Base-by-base conservation (phyloP, 257 asterid genomes). In the Solanum appendiculatum region DNA sequence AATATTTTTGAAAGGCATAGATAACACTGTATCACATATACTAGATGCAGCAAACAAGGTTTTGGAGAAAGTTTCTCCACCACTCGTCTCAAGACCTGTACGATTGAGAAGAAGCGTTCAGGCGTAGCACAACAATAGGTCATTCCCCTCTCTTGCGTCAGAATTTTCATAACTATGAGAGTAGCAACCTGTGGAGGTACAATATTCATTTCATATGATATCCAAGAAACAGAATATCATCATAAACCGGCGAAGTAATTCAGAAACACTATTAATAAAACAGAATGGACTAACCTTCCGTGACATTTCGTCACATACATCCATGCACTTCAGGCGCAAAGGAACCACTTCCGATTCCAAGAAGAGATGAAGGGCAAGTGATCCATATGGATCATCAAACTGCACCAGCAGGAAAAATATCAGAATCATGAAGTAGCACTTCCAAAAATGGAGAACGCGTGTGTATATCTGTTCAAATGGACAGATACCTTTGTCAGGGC, bases 321-420 rank as follows among this genome's bases (percentile, higher is more conserved):
- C 72, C 34, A 64, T 63, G 33, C 89, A 88, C 9, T 0, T 0
- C 33, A 63, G 33, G 33, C 70, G 25, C 72, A 25, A 64, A 25
- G 34, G 72, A 25, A 64, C 36, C 21, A 66, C 18, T 44, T 88
- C 66, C 7, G 90, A 23, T 29, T 88, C 72, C 10, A 88, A 70
- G 15, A 84, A 83, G 78, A 84, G 36, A 46, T 77, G 48, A 36
- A 88, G 82, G 72, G 51, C 74, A 21, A 2, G 12, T 12, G 27
- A 6, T 5, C 81, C 86, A 34, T 60, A 29, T 77, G 40, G 46
- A 74, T 64, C 86, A 48, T 88, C 88, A 88, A 39, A 27, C 90
- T 85, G 86, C 82, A 20, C 37, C 21, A 39, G 25, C 25, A 39
- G 51, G 58, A 7, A 48, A 48, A 48, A 48, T 48, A 48, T 48